A percentile compares a stretch with the other conserved stretches of the same genome.
Conservation (phyloP, 305 asterid genomes). For the Fraxinus greggii region DNA sequence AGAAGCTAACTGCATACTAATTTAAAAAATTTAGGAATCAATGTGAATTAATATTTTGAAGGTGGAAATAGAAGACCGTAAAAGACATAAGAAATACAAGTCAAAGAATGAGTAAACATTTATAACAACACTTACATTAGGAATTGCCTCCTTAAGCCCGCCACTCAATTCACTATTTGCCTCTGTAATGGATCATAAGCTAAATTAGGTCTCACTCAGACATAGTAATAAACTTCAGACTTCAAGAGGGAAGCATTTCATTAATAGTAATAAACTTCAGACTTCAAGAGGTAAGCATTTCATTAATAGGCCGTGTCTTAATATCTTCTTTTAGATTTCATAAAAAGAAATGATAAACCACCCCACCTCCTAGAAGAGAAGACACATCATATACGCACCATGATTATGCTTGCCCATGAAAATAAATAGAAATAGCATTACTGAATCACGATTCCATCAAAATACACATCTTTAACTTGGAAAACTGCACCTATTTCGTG, state of each 20-base stretch:
- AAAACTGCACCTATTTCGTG: background rate
- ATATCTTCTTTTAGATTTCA: background rate
- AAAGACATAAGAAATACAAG: background rate
- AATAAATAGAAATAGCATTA: background rate
- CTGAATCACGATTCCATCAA: constrained; percentile 15
- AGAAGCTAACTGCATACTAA: background rate
- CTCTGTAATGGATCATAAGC: constrained; percentile 39
- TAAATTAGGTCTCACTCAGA: constrained; percentile 10
- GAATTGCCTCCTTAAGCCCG: constrained; percentile 34
- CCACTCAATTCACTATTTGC: constrained; percentile 35
- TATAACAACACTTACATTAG: constrained; percentile 42
- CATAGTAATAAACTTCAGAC: background rate
- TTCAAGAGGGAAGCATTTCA: background rate
- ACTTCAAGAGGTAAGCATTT: background rate
- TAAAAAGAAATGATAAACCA: background rate
- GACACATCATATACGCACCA: background rate
- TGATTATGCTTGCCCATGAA: background rate
- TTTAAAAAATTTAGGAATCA: background rate
- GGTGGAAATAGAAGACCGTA: constrained; percentile 2
- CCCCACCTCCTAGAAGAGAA: background rate
- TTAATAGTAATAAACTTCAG: background rate
- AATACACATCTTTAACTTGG: background rate
- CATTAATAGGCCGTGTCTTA: background rate
- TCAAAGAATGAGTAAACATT: constrained; percentile 3
- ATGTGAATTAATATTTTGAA: constrained; percentile 11